Base-by-base conservation (phyloP, 2,329 filamentous ascomycete genomes). In the Aspergillus amoenus region DNA sequence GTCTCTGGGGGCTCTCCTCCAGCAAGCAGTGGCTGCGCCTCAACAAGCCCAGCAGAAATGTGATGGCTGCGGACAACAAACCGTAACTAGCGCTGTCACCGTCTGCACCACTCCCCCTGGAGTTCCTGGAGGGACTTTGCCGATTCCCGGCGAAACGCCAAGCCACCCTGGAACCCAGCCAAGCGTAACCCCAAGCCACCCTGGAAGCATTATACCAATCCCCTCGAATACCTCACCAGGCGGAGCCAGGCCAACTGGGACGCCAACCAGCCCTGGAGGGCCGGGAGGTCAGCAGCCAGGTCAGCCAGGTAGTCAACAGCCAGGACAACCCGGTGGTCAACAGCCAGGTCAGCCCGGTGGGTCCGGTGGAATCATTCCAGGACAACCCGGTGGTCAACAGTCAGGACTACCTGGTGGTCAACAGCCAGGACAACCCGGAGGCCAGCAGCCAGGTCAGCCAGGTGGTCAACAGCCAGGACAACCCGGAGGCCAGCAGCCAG, bases 41-140 rank as follows among this genome's bases (percentile, higher is more conserved):
- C 52, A 55, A 15, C 51, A 32, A 47, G 52, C 18, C 7, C 42
- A 42, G 21, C 6, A 50, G 24, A 44, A 44, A 41, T 50, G 17
- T 48, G 44, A 22, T 37, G 44, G 9, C 12, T 51, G n/a, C 44
- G 51, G 39, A 22, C 53, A 18, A 27, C 46, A 52, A 40, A 56
- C 49, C 5, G 43, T 59, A 18, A 59, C 57, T 3, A 53, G 49
- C 13, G 52, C 40, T 2, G 39, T 56, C 30, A 56, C 57, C 11
- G 24, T 56, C 17, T 56, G 40, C 21, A 41, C 43, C 37, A 37
- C 12, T 13, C 17, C 34, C 13, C 34, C 34, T 37, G 34, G 34
- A 37, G 9, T 18, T 27, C 46, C 46, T 40, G 46, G 46, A 39
- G 32, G 8, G n/a, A 21, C 41, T 9, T 17, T 18, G 15, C 51